phyloP scores from a whole-genome alignment of 495 filamentous ascomycete genomes.

The Podospora fimiseda region DNA sequence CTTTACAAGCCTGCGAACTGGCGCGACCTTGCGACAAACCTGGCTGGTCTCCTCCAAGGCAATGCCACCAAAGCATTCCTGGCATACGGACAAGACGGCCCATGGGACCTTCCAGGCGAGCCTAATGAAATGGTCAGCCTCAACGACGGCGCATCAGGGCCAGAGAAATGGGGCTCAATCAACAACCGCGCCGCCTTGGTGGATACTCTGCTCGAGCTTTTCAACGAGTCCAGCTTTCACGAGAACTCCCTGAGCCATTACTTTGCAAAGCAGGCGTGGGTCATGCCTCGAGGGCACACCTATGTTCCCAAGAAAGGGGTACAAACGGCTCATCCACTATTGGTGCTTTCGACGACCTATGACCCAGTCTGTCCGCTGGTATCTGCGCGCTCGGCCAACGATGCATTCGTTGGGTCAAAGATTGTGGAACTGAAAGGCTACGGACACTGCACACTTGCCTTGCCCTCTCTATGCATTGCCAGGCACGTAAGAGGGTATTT shows the following conservation, averaged over 20 bases:
- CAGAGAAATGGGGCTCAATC: constrained; percentile 19
- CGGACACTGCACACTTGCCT: constrained; percentile 38
- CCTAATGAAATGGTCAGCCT: constrained; percentile 17
- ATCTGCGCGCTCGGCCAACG: constrained; percentile 32
- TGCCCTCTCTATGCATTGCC: constrained; percentile 34
- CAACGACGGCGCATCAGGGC: constrained; percentile 31
- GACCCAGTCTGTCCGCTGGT: constrained; percentile 41
- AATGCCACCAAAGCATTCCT: constrained; percentile 38
- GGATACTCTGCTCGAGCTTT: constrained; percentile 21
- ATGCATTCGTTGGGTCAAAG: constrained; percentile 32
- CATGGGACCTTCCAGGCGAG: constrained; percentile 14
- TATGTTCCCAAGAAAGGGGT: constrained; percentile 30
- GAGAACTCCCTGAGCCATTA: constrained; percentile 18
- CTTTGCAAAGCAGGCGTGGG: constrained; percentile 36
- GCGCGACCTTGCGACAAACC: constrained; percentile 28
- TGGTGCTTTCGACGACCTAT: constrained; percentile 38
- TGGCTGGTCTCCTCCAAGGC: constrained; percentile 32
- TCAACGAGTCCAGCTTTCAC: constrained; percentile 24
- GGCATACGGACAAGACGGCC: constrained; percentile 20
- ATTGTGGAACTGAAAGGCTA: constrained; percentile 40
- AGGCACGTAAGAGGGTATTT: constrained; percentile 33
- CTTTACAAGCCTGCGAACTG: constrained; percentile 34
- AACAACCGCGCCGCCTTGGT: constrained; percentile 19
- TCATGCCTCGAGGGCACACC: constrained; percentile 30
- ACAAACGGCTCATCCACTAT: constrained; percentile 33